These are phyloP conservation scores for Penicillium ucsense DNA, from an alignment of 495 filamentous ascomycete species.

Conservation along the genomic window DNA sequence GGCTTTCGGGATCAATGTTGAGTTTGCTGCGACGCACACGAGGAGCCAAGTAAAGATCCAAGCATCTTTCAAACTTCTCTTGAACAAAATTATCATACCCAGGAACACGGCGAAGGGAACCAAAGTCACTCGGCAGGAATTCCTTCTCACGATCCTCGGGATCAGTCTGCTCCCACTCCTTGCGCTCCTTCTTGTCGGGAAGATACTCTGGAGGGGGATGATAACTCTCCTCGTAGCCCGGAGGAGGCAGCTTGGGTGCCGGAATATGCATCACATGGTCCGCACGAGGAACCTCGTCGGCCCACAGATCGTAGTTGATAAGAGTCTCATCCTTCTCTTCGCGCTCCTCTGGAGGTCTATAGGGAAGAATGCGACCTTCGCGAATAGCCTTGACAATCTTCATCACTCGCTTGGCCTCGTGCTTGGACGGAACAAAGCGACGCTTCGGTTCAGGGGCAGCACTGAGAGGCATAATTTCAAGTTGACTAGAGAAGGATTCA, in stretches of 20 bases:
- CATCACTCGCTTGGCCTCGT: constrained; percentile 94
- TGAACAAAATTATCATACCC: constrained; percentile 88
- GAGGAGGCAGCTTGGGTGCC: constrained; percentile 90
- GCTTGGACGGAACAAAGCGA: constrained; percentile 93
- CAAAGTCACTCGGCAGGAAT: constrained; percentile 71
- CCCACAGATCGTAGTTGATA: constrained; percentile 87
- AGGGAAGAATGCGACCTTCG: constrained; percentile 88
- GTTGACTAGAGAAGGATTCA: constrained; percentile 84
- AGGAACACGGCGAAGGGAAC: constrained; percentile 80
- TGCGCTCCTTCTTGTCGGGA: constrained; percentile 72
- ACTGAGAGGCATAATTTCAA: constrained; percentile 90
- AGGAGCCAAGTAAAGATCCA: constrained; percentile 93
- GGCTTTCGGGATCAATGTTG: constrained; percentile 89
- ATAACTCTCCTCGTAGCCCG: constrained; percentile 89
- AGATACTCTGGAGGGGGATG: constrained; percentile 95
- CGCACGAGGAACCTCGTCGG: constrained; percentile 72
- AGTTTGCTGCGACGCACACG: constrained; percentile 84
- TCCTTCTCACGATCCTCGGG: constrained; percentile 86
- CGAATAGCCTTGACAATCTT: constrained; percentile 94
- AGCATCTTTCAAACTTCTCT: constrained; percentile 88
- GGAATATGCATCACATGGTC: constrained; percentile 91
- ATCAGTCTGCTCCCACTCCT: constrained; percentile 81
- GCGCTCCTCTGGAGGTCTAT: constrained; percentile 68
- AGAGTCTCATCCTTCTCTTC: constrained; percentile 60
- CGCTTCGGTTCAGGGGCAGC: constrained; percentile 92